These are phyloP conservation scores for Dispira parvispora DNA, from an alignment of 192 early-diverging fungal species.

Conservation along the genomic window DNA sequence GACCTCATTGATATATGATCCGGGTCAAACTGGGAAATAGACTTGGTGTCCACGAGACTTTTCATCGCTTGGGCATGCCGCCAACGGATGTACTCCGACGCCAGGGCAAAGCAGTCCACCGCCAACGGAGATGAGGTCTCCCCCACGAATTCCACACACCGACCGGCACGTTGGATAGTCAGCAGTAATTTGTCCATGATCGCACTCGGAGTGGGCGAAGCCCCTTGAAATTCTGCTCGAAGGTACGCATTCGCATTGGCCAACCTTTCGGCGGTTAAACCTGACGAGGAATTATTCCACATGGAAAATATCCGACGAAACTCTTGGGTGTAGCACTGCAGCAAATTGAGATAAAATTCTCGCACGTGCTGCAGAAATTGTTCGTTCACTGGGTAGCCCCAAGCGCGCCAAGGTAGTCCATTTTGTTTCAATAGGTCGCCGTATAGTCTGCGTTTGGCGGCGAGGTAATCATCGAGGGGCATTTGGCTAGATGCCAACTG, in stretches of 20 bases:
- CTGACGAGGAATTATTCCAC: slow-evolving; percentile 3
- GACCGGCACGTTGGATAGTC: background rate
- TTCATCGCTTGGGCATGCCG: background rate
- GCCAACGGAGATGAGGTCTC: background rate
- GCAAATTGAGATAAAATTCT: background rate
- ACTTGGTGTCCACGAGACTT: background rate
- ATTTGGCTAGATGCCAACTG: background rate
- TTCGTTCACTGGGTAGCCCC: background rate
- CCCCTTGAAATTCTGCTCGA: no score
- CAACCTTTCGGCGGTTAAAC: background rate
- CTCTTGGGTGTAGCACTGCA: background rate
- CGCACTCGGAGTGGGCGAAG: background rate
- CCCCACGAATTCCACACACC: background rate
- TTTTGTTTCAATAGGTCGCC: slow-evolving; percentile 2
- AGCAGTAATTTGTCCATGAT: background rate
- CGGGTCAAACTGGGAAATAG: background rate
- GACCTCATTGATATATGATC: no score
- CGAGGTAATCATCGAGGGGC: background rate
- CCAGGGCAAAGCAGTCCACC: slow-evolving; percentile 1
- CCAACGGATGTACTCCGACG: background rate
- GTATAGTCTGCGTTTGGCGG: background rate
- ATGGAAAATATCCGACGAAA: slow-evolving; percentile 1
- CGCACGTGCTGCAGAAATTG: background rate
- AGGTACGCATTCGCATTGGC: background rate
- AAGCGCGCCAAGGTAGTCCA: background rate